Conservation (phyloP, 2,329 filamentous ascomycete species). For the Pezicula carpinea region DNA sequence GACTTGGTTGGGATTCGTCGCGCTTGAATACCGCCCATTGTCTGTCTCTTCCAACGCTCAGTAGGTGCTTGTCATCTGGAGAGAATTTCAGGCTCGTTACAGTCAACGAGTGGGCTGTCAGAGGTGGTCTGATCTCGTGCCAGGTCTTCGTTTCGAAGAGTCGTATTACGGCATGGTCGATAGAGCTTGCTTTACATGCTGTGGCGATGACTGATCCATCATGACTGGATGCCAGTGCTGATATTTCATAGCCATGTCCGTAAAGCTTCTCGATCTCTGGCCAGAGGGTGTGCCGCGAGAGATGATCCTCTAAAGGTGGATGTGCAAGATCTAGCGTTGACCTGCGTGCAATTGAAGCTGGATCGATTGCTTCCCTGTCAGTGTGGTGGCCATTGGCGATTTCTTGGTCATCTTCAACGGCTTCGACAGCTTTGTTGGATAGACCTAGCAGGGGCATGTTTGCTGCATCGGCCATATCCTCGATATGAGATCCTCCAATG, state of each 20-base stretch:
- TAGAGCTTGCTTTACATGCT: constrained; percentile 85
- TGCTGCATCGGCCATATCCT: constrained; percentile 73
- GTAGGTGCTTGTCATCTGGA: constrained; percentile 63
- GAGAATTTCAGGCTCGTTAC: constrained; percentile 81
- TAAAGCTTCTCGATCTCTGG: constrained; percentile 96
- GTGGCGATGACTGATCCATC: constrained; percentile 77
- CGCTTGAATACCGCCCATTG: constrained; percentile 82
- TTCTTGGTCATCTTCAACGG: constrained; percentile 45
- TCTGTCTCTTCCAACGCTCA: constrained; percentile 87
- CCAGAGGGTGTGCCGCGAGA: constrained; percentile 89
- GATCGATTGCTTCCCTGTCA: constrained; percentile 50
- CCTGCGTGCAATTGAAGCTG: constrained; percentile 50
- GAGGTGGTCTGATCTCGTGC: constrained; percentile 79
- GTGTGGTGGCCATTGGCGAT: constrained; percentile 38
- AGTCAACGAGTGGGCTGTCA: constrained; percentile 83
- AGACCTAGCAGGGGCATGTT: constrained; percentile 93
- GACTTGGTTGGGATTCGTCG: constrained; percentile 27
- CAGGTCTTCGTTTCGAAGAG: constrained; percentile 83
- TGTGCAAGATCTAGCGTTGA: constrained; percentile 61
- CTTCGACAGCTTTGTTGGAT: constrained; percentile 87
- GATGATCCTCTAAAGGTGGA: constrained; percentile 84
- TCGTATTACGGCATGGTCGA: constrained; percentile 91
- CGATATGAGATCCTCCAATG: constrained; percentile 39
- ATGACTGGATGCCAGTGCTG: constrained; percentile 73
- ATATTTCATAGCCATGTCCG: constrained; percentile 96